Conservation (phyloP, 805 yeast species). For the Metschnikowia colocasiae region DNA sequence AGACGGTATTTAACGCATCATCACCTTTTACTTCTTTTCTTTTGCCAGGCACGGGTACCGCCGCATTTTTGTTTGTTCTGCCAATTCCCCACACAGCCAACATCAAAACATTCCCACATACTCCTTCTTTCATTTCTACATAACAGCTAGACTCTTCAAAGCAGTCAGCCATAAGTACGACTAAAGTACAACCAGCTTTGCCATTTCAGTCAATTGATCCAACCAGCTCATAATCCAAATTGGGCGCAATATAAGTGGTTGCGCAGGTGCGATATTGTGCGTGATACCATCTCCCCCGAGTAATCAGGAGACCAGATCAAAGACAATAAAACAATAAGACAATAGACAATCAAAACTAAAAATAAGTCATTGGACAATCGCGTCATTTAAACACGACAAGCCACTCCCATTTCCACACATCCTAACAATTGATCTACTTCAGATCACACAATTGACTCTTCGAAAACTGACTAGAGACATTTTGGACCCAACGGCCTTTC, state of each 20-base stretch:
- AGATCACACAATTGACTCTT: not conserved
- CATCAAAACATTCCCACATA: not conserved
- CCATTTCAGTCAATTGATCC: not conserved
- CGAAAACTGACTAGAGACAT: not conserved
- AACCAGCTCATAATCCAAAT: not conserved
- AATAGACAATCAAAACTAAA: not conserved
- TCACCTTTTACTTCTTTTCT: not conserved
- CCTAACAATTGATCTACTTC: not conserved
- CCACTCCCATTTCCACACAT: not conserved
- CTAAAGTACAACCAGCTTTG: not conserved
- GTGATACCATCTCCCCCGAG: not conserved
- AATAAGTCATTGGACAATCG: not conserved
- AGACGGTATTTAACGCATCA: not conserved
- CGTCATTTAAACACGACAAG: not conserved
- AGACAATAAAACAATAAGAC: not conserved
- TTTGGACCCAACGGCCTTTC: not conserved
- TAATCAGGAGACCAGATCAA: not conserved
- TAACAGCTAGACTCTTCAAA: not conserved
- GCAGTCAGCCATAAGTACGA: not conserved
- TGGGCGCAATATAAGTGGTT: not conserved
- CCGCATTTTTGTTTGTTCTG: not conserved
- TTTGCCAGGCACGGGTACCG: not conserved
- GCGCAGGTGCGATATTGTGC: not conserved
- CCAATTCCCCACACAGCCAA: not conserved
- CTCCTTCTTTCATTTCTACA: not conserved